Conservation (phyloP, 495 filamentous ascomycete species). For the Cairneyella variabilis region DNA sequence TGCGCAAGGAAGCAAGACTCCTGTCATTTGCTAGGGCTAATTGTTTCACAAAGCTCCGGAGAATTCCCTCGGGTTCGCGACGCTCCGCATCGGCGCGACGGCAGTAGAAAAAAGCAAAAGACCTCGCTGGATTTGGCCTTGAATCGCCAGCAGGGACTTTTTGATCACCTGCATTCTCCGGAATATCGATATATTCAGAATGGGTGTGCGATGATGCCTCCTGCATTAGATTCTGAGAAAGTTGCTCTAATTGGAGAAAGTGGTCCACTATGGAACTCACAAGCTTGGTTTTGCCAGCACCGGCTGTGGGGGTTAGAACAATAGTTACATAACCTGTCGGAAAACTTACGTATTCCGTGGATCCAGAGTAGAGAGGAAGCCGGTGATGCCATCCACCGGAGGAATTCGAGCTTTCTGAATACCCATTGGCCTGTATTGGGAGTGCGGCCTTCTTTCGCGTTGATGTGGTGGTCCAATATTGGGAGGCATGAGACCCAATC, state of each 20-base stretch:
- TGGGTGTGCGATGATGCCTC: no score
- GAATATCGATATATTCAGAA: no score
- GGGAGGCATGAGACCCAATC: neutral
- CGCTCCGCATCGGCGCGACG: neutral
- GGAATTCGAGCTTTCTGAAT: neutral
- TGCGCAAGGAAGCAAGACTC: neutral
- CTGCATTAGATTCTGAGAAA: neutral
- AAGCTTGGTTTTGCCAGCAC: neutral
- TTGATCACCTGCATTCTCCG: neutral
- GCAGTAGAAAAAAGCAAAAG: neutral
- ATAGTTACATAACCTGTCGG: neutral
- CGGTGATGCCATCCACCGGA: neutral
- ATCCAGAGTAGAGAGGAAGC: neutral
- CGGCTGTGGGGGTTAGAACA: neutral
- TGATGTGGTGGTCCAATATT: neutral
- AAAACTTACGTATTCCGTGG: neutral
- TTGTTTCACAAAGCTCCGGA: neutral
- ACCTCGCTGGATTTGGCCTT: neutral
- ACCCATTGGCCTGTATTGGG: neutral
- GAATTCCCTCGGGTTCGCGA: neutral
- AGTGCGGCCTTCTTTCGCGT: neutral
- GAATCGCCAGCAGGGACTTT: neutral
- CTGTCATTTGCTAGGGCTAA: neutral
- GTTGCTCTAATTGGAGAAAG: neutral
- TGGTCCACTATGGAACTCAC: neutral